These are phyloP conservation scores for Aspergillus tubingensis DNA, from an alignment of 2,329 filamentous ascomycete genomes.

Conservation along the genomic window DNA sequence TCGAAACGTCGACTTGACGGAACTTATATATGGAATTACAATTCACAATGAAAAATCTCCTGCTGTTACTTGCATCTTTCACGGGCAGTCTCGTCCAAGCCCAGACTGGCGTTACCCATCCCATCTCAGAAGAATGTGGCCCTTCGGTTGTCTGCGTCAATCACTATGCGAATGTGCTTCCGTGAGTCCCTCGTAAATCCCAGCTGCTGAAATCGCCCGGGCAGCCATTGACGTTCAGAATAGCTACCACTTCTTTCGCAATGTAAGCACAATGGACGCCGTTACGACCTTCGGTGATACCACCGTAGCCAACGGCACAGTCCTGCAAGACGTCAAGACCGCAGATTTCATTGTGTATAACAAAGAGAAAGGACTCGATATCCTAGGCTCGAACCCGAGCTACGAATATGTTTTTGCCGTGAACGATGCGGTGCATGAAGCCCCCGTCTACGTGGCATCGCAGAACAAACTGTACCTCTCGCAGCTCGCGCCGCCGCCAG, in stretches of 20 bases:
- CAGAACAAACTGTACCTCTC: conserved; percentile 46
- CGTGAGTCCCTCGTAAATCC: conserved; percentile 17
- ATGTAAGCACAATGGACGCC: conserved; percentile 26
- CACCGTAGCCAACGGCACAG: conserved; percentile 35
- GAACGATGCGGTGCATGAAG: conserved; percentile 44
- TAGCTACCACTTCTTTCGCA: conserved; percentile 44
- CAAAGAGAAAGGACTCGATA: conserved; percentile 35
- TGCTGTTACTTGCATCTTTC: conserved; percentile 2
- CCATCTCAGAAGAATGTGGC: conserved; percentile 33
- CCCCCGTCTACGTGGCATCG: conserved; percentile 44
- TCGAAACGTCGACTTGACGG: neutral
- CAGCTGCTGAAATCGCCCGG: neutral
- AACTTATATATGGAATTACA: neutral
- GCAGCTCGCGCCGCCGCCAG: conserved; percentile 39
- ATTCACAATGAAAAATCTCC: neutral
- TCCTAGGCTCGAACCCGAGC: conserved; percentile 40
- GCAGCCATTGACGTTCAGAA: conserved; percentile 22
- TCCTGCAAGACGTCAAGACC: conserved; percentile 32
- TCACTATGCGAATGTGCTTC: conserved; percentile 35
- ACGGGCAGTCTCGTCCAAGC: conserved; percentile 17
- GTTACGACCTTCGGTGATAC: conserved; percentile 35
- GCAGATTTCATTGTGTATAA: conserved; percentile 45
- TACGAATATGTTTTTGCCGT: conserved; percentile 44
- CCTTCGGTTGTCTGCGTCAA: conserved; percentile 41
- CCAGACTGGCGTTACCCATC: conserved; percentile 30